Percentiles rank a stretch among this genome's conserved stretches.
Evolutionary conservation across 169 alveolate species (phyloP).

Genomic region (Cryptosporidium sp.): DNA sequence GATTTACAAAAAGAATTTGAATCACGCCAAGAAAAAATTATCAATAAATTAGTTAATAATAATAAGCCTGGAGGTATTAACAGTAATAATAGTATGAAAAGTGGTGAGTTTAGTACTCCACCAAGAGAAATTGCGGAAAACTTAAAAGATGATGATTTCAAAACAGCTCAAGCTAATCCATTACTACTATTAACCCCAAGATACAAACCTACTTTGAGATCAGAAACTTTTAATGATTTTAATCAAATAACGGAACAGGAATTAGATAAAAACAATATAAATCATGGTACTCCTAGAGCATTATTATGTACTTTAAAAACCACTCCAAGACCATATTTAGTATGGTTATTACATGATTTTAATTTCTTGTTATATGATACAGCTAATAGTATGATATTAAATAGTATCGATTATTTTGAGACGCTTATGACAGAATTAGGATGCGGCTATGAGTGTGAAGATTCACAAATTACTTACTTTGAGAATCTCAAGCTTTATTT

Average conservation of each 20-base stretch:
- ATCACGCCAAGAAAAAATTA: constrained; percentile 26
- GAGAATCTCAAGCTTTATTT: constrained; percentile 41
- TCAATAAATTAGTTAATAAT: constrained; percentile 25
- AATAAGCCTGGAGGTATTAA: background rate
- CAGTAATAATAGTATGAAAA: background rate
- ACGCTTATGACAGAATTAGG: constrained; percentile 68
- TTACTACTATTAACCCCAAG: constrained; percentile 60
- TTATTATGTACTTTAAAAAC: constrained; percentile 61
- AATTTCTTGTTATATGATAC: constrained; percentile 59
- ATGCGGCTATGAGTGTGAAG: constrained; percentile 63
- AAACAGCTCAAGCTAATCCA: constrained; percentile 39
- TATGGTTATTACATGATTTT: constrained; percentile 65
- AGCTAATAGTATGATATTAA: constrained; percentile 46
- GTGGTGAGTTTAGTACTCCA: constrained; percentile 13
- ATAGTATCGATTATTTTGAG: constrained; percentile 66
- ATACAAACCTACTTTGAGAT: constrained; percentile 51
- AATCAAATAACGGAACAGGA: background rate
- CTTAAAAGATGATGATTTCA: background rate
- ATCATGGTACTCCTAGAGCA: constrained; percentile 7
- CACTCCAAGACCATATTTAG: constrained; percentile 59
- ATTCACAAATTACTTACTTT: constrained; percentile 31
- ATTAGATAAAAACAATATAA: background rate
- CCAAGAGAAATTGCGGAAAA: background rate
- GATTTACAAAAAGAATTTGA: constrained; percentile 55
- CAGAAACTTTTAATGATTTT: constrained; percentile 13